Base-by-base conservation (phyloP, 257 asterid genomes). In the Perilla frutescens region DNA sequence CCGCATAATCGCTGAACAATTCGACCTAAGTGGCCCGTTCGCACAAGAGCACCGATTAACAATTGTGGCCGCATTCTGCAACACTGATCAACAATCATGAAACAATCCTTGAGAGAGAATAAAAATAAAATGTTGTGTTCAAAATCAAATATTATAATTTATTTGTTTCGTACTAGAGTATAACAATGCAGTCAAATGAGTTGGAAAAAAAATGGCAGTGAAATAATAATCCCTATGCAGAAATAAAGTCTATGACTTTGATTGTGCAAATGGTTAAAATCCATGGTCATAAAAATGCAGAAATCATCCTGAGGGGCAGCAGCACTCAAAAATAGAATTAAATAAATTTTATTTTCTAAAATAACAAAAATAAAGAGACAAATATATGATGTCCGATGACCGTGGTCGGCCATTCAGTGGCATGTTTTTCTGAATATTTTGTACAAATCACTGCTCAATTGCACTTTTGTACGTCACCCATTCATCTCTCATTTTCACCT, bases 261-360 rank as follows among this genome's bases (percentile, higher is more conserved):
- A 34, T 53, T 78, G 53, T 34, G 15, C 7, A 54, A 47, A 37
- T 54, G 39, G 74, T 59, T 20, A 34, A 15, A 41, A 26, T 8
- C 26, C 11, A 31, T 62, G 79, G 82, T 78, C 76, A 78, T 68
- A 50, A 37, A 36, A 34, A 13, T 56, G 80, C 77, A 29, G 20
- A 70, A 66, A 67, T 58, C 77, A 63, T 20, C 26, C 26, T 20
- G 26, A 20, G 26, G 26, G 5, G 70, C 31, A 50, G 44, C 74
- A 78, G 60, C 26, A 20, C 20, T 65, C 39, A 20, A 29, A 69
- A 54, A 70, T 15, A 47, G 2, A 50, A 54, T 31, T 14, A 6
- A 44, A 65, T 37, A 68, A 41, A 37, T 4, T 6, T 20, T 20
- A 20, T 20, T 20, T 20, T 3, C 11, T 0, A 48, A 56, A 7